Base-by-base conservation (phyloP, 2,329 filamentous ascomycete species). In the Grosmannia huntii region DNA sequence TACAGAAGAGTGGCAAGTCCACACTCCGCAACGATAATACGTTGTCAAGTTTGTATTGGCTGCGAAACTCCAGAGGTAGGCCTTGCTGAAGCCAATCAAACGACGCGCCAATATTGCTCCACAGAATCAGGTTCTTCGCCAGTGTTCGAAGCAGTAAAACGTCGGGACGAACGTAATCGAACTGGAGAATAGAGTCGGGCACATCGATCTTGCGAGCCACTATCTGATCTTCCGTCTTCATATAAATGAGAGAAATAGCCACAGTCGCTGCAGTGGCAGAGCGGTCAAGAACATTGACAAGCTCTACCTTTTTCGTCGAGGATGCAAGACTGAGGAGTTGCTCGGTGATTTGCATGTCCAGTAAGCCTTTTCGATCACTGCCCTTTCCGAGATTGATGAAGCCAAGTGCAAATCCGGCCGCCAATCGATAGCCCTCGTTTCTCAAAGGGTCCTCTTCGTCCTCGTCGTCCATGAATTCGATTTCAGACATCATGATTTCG, bases 401-500 rank as follows among this genome's bases (percentile, higher is more conserved):
- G 0, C 94, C 94, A 0, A 99, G 78, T 0, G 95, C 87, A 66
- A 96, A 96, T 0, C 94, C 95, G 21, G 95, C 91, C 10, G 94
- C 91, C 41, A 99, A 79, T 48, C 95, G 85, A 70, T 99, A 99
- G n/a, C 91, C 91, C 73, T 99, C 94, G 67, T 95, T 92, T 27
- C 92, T 84, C 54, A 97, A 73, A 25, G 85, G 84, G 65, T 96
- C 89, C 59, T 91, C 87, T 60, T 96, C 91, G 57, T 92, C 87
- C 44, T 88, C 80, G 28, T 78, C 74, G 51, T 94, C 90, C 56
- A 90, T 89, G 62, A 91, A 87, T 68, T 96, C 90, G 61, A 99
- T 94, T 69, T 99, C 94, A 0, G 92, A 97, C 55, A 99, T 82
- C 90, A 99, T 96, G 21, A 97, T 90, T 69, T 99, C 94, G 68